Percentiles rank a stretch among this genome's conserved stretches.
Evolutionary conservation across 768 basidiomycete species (phyloP).

Genomic region (Steccherinum ochraceum): DNA sequence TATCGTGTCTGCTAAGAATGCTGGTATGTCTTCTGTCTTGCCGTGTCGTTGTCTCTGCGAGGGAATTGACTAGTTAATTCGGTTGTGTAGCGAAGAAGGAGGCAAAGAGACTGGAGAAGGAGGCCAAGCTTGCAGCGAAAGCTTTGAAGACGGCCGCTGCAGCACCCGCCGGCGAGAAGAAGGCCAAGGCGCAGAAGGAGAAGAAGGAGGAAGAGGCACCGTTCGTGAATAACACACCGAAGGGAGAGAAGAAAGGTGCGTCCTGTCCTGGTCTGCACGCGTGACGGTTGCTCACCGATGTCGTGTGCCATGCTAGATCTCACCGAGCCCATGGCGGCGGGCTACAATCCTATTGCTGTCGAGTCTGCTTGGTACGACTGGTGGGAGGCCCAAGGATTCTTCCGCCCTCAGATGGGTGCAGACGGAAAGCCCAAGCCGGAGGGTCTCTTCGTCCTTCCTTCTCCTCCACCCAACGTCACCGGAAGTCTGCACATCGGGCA

Average conservation of each 20-base stretch:
- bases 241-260: slow-evolving; percentile 91
- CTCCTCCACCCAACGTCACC: slow-evolving; percentile 96
- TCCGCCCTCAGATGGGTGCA: slow-evolving; percentile 62
- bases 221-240: slow-evolving; percentile 88
- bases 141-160: slow-evolving; percentile 36
- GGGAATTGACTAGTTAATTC: background rate
- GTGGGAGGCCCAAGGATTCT: slow-evolving; percentile 91
- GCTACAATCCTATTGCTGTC: slow-evolving; percentile 92
- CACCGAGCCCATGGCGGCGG: slow-evolving; percentile 73
- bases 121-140: slow-evolving; percentile 58
- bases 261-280: background rate
- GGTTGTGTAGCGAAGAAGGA: slow-evolving; percentile 54
- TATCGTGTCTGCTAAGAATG: slow-evolving; percentile 29
- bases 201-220: slow-evolving; percentile 61
- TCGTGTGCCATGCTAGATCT: slow-evolving; percentile 56
- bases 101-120: slow-evolving; percentile 74
- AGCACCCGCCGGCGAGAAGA: slow-evolving; percentile 51
- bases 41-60: background rate
- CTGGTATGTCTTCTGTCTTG: slow-evolving; percentile 26
- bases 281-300: background rate
- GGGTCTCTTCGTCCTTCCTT: slow-evolving; percentile 77
- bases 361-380: slow-evolving; percentile 98
- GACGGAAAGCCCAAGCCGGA: slow-evolving; percentile 56
- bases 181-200: slow-evolving; percentile 67
- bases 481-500: slow-evolving; percentile 95